Conservation (phyloP, 495 filamentous ascomycete genomes). For the Podospora fimiseda region DNA sequence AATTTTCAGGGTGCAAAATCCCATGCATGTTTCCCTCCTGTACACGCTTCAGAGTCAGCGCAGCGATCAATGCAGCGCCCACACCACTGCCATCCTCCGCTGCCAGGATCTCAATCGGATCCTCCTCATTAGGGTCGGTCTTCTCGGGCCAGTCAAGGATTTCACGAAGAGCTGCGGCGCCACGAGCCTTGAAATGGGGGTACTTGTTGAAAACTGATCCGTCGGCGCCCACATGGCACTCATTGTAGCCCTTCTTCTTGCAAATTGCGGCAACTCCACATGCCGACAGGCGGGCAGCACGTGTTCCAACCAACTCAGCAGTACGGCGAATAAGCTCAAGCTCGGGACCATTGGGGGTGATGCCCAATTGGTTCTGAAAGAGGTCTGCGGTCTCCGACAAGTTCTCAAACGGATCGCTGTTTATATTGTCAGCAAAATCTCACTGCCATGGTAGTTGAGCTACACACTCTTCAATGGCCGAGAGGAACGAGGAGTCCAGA, state of each 20-base stretch:
- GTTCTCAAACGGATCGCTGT: constrained; percentile 87
- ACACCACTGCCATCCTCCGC: constrained; percentile 95
- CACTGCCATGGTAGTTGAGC: background rate
- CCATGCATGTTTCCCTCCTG: constrained; percentile 71
- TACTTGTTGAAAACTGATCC: constrained; percentile 98
- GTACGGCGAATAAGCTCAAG: constrained; percentile 80
- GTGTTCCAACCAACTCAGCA: constrained; percentile 89
- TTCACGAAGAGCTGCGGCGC: constrained; percentile 82
- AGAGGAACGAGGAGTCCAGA: constrained; percentile 90
- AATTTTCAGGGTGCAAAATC: constrained; percentile 66
- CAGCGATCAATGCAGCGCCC: constrained; percentile 91
- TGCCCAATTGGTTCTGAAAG: constrained; percentile 65
- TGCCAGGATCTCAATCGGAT: constrained; percentile 77
- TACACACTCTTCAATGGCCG: constrained; percentile 77
- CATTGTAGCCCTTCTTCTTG: constrained; percentile 83
- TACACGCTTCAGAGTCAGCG: constrained; percentile 81
- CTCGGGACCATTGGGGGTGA: constrained; percentile 63
- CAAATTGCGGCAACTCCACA: constrained; percentile 94
- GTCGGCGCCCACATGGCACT: constrained; percentile 91
- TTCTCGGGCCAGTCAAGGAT: constrained; percentile 84
- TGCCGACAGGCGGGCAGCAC: constrained; percentile 83
- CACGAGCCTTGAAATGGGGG: constrained; percentile 90
- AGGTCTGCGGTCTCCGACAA: constrained; percentile 76
- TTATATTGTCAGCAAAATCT: constrained; percentile 4
- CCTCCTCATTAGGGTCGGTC: constrained; percentile 55